Conservation (phyloP, 495 filamentous ascomycete species). For the Hypoxylon trugodes region DNA sequence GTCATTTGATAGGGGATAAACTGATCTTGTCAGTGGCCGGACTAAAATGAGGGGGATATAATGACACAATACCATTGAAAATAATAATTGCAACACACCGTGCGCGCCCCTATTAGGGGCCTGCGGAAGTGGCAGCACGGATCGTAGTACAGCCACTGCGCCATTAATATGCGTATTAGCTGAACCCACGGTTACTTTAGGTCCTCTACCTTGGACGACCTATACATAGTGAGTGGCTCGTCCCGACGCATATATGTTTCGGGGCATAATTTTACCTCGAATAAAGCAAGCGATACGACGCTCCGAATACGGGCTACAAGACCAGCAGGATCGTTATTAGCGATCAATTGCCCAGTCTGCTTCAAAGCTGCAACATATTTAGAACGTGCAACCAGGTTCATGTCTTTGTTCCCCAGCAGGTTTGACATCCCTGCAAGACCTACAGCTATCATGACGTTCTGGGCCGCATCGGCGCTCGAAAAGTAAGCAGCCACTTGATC, state of each 20-base stretch:
- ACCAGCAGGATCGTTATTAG: slow-evolving; percentile 34
- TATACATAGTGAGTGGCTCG: slow-evolving; percentile 27
- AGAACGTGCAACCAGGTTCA: slow-evolving; percentile 49
- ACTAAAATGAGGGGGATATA: background rate
- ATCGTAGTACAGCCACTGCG: slow-evolving; percentile 52
- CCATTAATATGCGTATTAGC: slow-evolving; percentile 58
- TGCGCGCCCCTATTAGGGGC: slow-evolving; percentile 43
- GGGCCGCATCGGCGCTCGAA: slow-evolving; percentile 41
- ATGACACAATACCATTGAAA: slow-evolving; percentile 48
- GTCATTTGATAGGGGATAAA: slow-evolving; percentile 47
- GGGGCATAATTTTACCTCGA: slow-evolving; percentile 48
- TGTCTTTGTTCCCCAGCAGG: slow-evolving; percentile 51
- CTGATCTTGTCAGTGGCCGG: slow-evolving; percentile 32
- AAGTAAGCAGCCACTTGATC: slow-evolving; percentile 41
- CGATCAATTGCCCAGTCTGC: slow-evolving; percentile 46
- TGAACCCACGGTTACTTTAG: slow-evolving; percentile 39
- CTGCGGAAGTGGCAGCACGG: slow-evolving; percentile 41
- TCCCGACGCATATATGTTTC: background rate
- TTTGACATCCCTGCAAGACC: slow-evolving; percentile 58
- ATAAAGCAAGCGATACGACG: slow-evolving; percentile 56
- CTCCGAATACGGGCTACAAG: slow-evolving; percentile 44
- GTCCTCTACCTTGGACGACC: slow-evolving; percentile 47
- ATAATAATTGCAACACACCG: slow-evolving; percentile 53
- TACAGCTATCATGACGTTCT: slow-evolving; percentile 60
- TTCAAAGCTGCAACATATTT: slow-evolving; percentile 55